Conservation (phyloP, 192 early-diverging fungal genomes). For the Physocladia obscura region DNA sequence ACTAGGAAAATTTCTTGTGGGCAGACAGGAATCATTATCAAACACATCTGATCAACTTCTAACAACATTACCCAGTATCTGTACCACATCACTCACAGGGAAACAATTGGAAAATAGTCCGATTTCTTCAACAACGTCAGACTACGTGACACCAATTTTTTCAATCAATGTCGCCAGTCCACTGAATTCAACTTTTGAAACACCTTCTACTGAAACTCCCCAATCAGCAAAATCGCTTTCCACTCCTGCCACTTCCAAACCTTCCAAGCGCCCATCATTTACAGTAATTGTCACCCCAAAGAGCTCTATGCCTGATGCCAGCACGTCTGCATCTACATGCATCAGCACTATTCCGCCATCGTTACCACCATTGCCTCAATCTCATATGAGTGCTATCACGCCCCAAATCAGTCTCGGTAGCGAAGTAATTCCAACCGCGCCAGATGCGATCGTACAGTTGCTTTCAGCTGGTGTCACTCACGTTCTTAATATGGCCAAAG, state of each 20-base stretch:
- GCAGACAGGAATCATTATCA: too few species aligned
- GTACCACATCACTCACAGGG: not conserved
- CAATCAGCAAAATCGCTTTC: not conserved
- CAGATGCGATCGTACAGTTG: slow-evolving; percentile 55
- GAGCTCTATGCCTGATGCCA: not conserved
- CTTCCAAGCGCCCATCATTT: slow-evolving; percentile 1
- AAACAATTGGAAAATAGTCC: not conserved
- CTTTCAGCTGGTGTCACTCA: slow-evolving; percentile 54
- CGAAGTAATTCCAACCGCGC: slow-evolving; percentile 54
- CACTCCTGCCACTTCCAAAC: not conserved
- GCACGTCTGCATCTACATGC: not conserved
- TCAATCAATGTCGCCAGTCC: not conserved
- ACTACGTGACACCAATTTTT: not conserved
- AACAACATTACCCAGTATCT: too few species aligned
- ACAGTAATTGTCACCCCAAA: not conserved
- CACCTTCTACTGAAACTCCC: not conserved
- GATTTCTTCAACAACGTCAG: not conserved
- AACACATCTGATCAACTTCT: too few species aligned
- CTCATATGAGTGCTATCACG: slow-evolving; percentile 30
- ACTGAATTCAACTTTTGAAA: not conserved
- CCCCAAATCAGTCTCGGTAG: slow-evolving; percentile 65
- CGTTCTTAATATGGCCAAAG: slow-evolving; percentile 75
- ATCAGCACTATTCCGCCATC: slow-evolving; percentile 21
- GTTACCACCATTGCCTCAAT: slow-evolving; percentile 27
- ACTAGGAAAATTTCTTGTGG: not conserved